A percentile compares a stretch with the other conserved stretches of the same genome.
Evolutionary conservation across 495 filamentous ascomycete species (phyloP).

Genomic region (Hypoxylon perforatum): DNA sequence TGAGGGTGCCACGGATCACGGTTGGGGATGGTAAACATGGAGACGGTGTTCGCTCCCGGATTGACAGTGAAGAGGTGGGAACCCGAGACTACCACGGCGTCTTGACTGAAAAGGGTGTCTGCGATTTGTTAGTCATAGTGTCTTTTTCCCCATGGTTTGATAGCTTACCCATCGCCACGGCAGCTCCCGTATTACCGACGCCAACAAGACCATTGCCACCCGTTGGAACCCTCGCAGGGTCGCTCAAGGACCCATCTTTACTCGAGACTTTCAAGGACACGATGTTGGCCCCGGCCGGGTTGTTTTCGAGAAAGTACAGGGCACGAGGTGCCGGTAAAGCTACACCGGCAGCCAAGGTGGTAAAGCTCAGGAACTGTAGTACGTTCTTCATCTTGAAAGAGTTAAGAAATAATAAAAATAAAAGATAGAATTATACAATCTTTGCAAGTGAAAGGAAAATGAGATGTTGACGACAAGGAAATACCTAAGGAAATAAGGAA

Average conservation of each 20-base stretch:
- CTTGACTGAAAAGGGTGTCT: constrained; percentile 47
- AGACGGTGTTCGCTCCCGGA: constrained; percentile 46
- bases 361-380: constrained; percentile 18
- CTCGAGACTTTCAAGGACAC: constrained; percentile 36
- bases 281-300: constrained; percentile 43
- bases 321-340: constrained; percentile 18
- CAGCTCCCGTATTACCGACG: constrained; percentile 16
- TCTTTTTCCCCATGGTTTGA: constrained; percentile 2
- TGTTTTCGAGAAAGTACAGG: constrained; percentile 48
- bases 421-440: background rate
- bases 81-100: constrained; percentile 40
- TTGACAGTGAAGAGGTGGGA: constrained; percentile 48
- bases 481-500: background rate
- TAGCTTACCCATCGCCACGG: constrained; percentile 1
- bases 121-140: background rate
- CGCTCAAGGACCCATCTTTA: constrained; percentile 41
- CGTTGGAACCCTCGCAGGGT: constrained; percentile 41
- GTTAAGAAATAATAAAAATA: background rate
- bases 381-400: background rate
- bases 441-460: background rate
- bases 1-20: constrained; percentile 39
- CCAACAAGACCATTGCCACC: constrained; percentile 41
- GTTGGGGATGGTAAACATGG: constrained; percentile 43
- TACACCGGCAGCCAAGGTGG: constrained; percentile 1
- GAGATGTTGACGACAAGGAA: no score